A percentile compares a stretch with the other conserved stretches of the same genome.
These are phyloP conservation scores for Paecilomyces fulvus DNA, from an alignment of 2,329 filamentous ascomycete species.

Conservation along the genomic window DNA sequence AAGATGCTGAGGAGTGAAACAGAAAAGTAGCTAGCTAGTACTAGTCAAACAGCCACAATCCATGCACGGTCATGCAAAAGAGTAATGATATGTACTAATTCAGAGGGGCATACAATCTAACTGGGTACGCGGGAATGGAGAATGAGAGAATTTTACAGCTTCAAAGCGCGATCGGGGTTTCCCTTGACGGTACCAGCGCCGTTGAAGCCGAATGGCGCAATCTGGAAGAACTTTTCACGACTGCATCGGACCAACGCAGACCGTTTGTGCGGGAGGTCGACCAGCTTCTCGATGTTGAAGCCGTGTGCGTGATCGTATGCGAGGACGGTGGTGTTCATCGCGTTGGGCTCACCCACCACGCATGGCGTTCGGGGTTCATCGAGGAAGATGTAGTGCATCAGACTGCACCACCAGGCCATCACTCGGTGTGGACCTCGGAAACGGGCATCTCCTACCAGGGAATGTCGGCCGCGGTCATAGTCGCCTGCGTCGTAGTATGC, in stretches of 20 bases:
- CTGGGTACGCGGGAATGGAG: background rate
- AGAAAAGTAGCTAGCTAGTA: background rate
- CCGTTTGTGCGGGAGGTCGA: slow-evolving; percentile 64
- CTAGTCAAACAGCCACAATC: background rate
- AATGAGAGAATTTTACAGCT: slow-evolving; percentile 8
- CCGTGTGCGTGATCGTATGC: slow-evolving; percentile 68
- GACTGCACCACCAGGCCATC: slow-evolving; percentile 49
- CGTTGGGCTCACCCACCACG: slow-evolving; percentile 59
- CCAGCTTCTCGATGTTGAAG: slow-evolving; percentile 62
- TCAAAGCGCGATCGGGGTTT: slow-evolving; percentile 13
- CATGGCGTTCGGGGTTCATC: slow-evolving; percentile 49
- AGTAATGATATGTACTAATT: background rate
- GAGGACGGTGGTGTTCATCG: slow-evolving; percentile 60
- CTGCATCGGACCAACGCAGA: slow-evolving; percentile 58
- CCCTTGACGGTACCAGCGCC: slow-evolving; percentile 13
- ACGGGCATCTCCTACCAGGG: slow-evolving; percentile 11
- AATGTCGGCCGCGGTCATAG: slow-evolving; percentile 53
- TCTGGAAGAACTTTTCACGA: slow-evolving; percentile 61
- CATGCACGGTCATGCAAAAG: background rate
- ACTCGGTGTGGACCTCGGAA: slow-evolving; percentile 49
- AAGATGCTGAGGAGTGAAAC: background rate
- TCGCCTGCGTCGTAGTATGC: slow-evolving; percentile 48
- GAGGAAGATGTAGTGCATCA: slow-evolving; percentile 53
- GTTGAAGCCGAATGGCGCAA: slow-evolving; percentile 36
- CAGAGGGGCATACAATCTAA: background rate